A percentile compares a stretch with the other conserved stretches of the same genome.
Evolutionary conservation across 345 rosid species (phyloP).

Genomic region (Ceriops zippeliana): DNA sequence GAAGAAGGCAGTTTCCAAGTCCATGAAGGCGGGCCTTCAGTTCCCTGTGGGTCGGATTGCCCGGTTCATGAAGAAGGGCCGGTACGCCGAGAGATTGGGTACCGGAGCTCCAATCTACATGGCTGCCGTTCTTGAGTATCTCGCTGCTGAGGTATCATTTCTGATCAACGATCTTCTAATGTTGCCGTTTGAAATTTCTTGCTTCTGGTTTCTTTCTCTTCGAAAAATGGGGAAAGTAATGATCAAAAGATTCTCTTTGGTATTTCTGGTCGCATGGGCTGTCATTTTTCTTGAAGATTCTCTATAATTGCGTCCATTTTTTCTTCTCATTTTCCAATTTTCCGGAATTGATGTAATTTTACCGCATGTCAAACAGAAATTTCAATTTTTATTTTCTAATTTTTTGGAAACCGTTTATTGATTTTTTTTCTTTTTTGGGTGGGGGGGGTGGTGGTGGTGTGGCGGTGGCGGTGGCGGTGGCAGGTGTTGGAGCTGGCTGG

Average conservation of each 20-base stretch:
- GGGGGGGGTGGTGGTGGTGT: neutral
- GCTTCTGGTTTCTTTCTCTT: neutral
- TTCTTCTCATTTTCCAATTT: too few relatives aligned
- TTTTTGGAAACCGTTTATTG: neutral
- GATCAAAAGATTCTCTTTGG: neutral
- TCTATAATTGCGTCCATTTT: too few relatives aligned
- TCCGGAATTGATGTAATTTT: neutral
- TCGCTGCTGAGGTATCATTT: constrained; percentile 25
- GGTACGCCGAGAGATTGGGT: constrained; percentile 18
- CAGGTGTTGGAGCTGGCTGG: constrained; percentile 29
- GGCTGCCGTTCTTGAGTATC: constrained; percentile 27
- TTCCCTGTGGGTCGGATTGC: constrained; percentile 26
- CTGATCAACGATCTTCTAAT: neutral
- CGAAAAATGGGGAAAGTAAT: too few relatives aligned
- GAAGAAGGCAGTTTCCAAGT: constrained; percentile 22
- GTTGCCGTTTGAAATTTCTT: neutral
- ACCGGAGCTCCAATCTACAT: constrained; percentile 21
- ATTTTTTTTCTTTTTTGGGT: too few relatives aligned
- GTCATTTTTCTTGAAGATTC: too few relatives aligned
- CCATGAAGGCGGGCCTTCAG: constrained; percentile 21
- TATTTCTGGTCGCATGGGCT: too few relatives aligned
- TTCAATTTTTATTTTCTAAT: neutral
- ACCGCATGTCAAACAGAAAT: neutral
- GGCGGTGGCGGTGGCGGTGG: neutral
- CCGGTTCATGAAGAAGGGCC: constrained; percentile 22